phyloP scores from a whole-genome alignment of 176 grass and related monocot species.

The Phoenix roebelenii region DNA sequence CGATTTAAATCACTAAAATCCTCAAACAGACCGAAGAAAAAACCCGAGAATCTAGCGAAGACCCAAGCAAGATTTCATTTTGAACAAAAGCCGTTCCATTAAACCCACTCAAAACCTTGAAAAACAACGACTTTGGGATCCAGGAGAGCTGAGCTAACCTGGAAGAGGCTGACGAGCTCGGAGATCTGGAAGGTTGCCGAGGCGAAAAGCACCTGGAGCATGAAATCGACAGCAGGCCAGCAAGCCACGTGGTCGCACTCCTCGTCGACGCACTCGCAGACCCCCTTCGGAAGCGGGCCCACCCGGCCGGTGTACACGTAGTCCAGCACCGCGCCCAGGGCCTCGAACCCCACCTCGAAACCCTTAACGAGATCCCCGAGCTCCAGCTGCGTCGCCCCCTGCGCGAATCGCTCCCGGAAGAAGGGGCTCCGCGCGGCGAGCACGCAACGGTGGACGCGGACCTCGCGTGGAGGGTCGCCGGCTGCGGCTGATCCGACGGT shows the following conservation, averaged over 20 bases:
- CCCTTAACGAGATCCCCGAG: constrained; percentile 34
- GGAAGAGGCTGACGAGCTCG: constrained; percentile 16
- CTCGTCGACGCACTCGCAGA: constrained; percentile 80
- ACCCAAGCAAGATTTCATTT: neutral
- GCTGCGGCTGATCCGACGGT: neutral
- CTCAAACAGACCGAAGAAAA: neutral
- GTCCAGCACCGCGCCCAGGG: constrained; percentile 59
- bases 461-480: constrained; percentile 15
- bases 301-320: constrained; percentile 87
- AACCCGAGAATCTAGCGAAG: neutral
- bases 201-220: constrained; percentile 17
- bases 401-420: constrained; percentile 56
- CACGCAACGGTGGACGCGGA: constrained; percentile 69
- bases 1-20: neutral
- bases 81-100: neutral
- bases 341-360: constrained; percentile 57
- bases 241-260: constrained; percentile 63
- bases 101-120: neutral
- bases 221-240: constrained; percentile 18
- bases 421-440: constrained; percentile 80
- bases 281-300: constrained; percentile 45
- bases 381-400: constrained; percentile 22
- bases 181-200: constrained; percentile 8
- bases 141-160: neutral
- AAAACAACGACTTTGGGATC: neutral